phyloP scores from a whole-genome alignment of 2,329 filamentous ascomycete species.

The Lasiodiplodia gonubiensis region DNA sequence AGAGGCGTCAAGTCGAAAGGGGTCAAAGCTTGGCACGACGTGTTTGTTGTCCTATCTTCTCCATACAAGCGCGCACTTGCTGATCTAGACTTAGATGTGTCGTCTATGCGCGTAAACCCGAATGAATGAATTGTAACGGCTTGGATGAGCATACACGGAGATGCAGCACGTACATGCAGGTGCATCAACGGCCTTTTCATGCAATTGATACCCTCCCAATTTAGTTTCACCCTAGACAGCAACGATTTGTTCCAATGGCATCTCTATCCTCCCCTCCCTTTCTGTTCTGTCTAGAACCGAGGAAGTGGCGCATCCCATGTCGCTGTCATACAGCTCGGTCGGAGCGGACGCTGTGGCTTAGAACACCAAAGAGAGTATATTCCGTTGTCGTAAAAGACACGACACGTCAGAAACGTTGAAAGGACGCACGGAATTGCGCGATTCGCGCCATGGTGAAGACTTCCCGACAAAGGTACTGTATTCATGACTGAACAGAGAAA shows the following conservation, averaged over 20 bases:
- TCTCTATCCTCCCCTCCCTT: not conserved
- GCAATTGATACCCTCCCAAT: not conserved
- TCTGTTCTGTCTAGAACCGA: not conserved
- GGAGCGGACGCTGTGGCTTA: no score
- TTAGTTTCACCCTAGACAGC: not conserved
- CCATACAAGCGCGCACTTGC: not conserved
- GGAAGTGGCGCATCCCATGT: not conserved
- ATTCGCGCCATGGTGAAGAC: not conserved
- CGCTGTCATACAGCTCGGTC: not conserved
- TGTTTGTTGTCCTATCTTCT: not conserved
- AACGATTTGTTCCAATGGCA: not conserved
- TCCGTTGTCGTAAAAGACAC: not conserved
- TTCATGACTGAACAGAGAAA: not conserved
- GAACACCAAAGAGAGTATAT: not conserved
- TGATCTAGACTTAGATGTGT: constrained; percentile 10
- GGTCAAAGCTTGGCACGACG: constrained; percentile 24
- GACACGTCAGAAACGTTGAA: constrained; percentile 4
- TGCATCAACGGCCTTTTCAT: not conserved
- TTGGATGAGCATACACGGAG: not conserved
- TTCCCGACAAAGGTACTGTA: not conserved
- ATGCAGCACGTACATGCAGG: not conserved
- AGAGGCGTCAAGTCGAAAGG: not conserved
- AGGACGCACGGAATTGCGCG: not conserved
- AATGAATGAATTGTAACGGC: not conserved
- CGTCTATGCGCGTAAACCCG: constrained; percentile 26